Conservation (phyloP, 345 rosid genomes). For the Populus simonii region DNA sequence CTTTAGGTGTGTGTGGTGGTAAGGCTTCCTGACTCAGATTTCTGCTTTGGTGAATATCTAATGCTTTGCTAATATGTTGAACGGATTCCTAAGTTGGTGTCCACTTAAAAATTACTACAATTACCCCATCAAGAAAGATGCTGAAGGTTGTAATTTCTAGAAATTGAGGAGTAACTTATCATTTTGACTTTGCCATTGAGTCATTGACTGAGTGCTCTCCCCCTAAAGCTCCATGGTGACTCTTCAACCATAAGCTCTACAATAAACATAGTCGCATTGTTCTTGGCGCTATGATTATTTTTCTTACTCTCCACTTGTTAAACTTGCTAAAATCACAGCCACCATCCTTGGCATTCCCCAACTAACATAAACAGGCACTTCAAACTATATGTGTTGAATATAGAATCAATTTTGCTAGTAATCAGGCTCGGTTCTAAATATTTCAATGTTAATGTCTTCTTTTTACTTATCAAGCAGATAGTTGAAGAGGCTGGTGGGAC, state of each 20-base stretch:
- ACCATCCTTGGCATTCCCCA: not conserved
- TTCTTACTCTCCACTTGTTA: not conserved
- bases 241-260: not conserved
- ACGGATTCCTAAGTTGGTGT: not conserved
- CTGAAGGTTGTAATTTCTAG: not conserved
- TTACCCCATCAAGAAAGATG: not conserved
- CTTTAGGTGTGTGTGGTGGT: not conserved
- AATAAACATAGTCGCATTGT: not conserved
- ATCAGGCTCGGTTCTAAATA: not conserved
- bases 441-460: not conserved
- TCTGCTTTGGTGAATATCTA: not conserved
- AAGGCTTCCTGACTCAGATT: not conserved
- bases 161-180: not conserved
- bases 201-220: not conserved
- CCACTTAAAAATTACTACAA: not conserved
- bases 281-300: not conserved
- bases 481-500: slow-evolving; percentile 98
- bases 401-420: not conserved
- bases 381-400: not conserved
- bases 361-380: not conserved
- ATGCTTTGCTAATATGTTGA: not conserved
- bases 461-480: slow-evolving; percentile 44
- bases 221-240: not conserved
- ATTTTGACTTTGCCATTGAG: not conserved
- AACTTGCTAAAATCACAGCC: not conserved